Evolutionary conservation across 768 basidiomycete species (phyloP).

Genomic region (Omphalotus guepiniiformis): DNA sequence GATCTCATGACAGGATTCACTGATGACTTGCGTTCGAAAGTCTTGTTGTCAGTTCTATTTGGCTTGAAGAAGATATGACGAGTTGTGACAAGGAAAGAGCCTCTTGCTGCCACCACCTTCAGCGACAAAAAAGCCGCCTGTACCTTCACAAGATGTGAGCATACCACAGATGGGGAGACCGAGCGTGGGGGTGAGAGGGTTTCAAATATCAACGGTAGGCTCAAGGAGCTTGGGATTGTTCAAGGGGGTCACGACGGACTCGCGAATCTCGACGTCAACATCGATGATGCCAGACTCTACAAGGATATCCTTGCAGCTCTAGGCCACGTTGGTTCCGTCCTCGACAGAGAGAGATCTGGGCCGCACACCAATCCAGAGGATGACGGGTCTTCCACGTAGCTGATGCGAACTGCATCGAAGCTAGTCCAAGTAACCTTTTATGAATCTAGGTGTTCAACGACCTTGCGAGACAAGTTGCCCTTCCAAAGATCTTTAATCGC

Average conservation of each 20-base stretch:
- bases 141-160: constrained; percentile 24
- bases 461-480: constrained; percentile 9
- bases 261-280: constrained; percentile 29
- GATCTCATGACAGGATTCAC: constrained; percentile 18
- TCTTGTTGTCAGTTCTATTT: constrained; percentile 15
- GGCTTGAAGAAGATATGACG: constrained; percentile 20
- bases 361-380: constrained; percentile 32
- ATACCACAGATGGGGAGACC: constrained; percentile 6
- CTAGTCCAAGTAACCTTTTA: constrained; percentile 25
- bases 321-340: constrained; percentile 22
- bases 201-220: constrained; percentile 12
- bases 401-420: constrained; percentile 25
- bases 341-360: constrained; percentile 24
- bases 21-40: constrained; percentile 12
- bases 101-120: constrained; percentile 15
- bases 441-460: too few species aligned
- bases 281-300: constrained; percentile 21
- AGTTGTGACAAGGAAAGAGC: constrained; percentile 26
- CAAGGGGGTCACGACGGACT: constrained; percentile 19
- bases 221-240: constrained; percentile 15
- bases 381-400: constrained; percentile 16
- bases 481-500: constrained; percentile 19
- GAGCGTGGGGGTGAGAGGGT: constrained; percentile 3
- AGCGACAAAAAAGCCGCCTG: constrained; percentile 27
- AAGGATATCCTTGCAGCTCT: constrained; percentile 20